Evolutionary conservation across 2,329 filamentous ascomycete genomes (phyloP).

Genomic region (Fusarium paranaense): DNA sequence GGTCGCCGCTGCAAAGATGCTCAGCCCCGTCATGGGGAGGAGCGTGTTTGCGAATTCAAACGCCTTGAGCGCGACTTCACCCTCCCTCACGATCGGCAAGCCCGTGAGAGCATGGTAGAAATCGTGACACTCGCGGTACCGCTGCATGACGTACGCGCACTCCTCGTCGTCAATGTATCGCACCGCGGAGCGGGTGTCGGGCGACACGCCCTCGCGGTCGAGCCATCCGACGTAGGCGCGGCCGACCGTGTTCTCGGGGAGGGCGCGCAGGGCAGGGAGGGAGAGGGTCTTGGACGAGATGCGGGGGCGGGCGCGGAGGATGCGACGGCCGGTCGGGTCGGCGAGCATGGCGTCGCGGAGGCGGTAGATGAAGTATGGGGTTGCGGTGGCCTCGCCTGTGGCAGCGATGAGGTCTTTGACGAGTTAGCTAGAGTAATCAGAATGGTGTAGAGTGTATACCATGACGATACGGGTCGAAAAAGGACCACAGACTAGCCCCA

Average conservation of each 20-base stretch:
- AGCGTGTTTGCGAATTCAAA: constrained; percentile 97
- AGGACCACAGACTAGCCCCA: constrained; percentile 71
- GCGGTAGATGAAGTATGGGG: constrained; percentile 93
- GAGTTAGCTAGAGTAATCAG: background rate
- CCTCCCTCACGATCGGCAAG: constrained; percentile 90
- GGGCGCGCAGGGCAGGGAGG: constrained; percentile 75
- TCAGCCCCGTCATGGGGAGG: constrained; percentile 93
- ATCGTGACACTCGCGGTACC: constrained; percentile 96
- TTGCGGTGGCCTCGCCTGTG: constrained; percentile 93
- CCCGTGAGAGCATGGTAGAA: constrained; percentile 97
- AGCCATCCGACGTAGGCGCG: constrained; percentile 88
- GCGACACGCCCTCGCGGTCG: constrained; percentile 92
- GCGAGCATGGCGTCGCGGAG: constrained; percentile 93
- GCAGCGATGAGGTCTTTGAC: constrained; percentile 86
- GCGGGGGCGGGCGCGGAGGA: constrained; percentile 89
- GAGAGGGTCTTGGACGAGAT: constrained; percentile 81
- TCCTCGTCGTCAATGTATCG: constrained; percentile 95
- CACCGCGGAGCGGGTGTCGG: constrained; percentile 85
- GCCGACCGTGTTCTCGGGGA: constrained; percentile 82
- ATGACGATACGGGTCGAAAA: constrained; percentile 82
- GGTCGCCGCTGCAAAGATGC: constrained; percentile 85
- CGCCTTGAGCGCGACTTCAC: constrained; percentile 96
- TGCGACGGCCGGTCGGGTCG: constrained; percentile 85
- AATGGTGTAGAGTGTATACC: constrained; percentile 58
- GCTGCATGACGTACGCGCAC: constrained; percentile 98